Evolutionary conservation across 1,284 basidiomycete genomes (phyloP), one percentile per base, ranked within the genome.

Genomic region (Ganoderma meredithae): DNA sequence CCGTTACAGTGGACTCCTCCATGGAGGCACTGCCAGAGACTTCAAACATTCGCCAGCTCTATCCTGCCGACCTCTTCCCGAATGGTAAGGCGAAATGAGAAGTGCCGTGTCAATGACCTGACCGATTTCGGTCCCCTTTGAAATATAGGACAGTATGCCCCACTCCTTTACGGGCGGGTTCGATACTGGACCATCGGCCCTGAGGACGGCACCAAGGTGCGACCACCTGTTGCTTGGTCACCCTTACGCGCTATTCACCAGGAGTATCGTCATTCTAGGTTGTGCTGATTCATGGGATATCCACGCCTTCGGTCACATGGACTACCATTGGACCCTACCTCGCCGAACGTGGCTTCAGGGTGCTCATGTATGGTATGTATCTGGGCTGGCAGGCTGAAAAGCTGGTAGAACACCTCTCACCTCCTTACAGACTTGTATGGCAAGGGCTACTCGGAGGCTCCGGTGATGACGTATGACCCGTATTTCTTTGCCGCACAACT

Each of bases 171-270:
- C 53, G 78, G 78, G 1, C 74, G 75, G 27, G 85, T 88, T 15
- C 83, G 89, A 64, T 94, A 93, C 77, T 94, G 91, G 90, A 75
- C 93, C n/a, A 73, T 91, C 22, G 93, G 92, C 0, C 91, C 91
- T n/a, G 85, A 87, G 71, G 79, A 84, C 13, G 92, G 91, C 17
- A 82, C 83, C 61, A 91, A 90, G 83, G 92, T 92, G 69, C 33
- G 80, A 17, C 17, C 73, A 31, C 7, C 1, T 12, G 10, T 15
- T 17, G 15, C 13, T 22, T 43, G 13, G 36, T 39, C 40, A 25
- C 39, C 19, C 39, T 55, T 10, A 19, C 19, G 8, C 25, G 9
- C 55, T 31, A 12, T 22, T n/a, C 25, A 25, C 8, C 3, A 27
- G 22, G n/a, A 12, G 22, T 39, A 8, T 39, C 39, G 27, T 27